phyloP scores from a whole-genome alignment of 1,139 yeast species.

The Lodderomyces orthopsilosis region DNA sequence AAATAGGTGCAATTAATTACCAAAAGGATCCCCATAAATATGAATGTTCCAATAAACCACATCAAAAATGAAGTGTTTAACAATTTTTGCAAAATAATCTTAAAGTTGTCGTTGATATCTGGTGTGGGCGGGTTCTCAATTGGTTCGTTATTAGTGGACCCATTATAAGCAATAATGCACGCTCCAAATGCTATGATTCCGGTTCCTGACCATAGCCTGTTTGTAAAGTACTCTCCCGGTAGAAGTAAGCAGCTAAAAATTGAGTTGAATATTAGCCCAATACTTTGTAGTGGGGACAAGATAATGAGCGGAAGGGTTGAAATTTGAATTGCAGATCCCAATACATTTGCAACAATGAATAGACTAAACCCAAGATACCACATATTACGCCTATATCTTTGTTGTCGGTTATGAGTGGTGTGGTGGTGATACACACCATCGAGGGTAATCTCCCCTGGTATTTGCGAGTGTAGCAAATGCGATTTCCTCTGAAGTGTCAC shows the following conservation, averaged over 20 bases:
- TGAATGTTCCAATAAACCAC: slow-evolving; percentile 41
- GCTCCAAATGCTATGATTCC: slow-evolving; percentile 72
- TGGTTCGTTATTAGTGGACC: slow-evolving; percentile 24
- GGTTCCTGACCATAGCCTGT: slow-evolving; percentile 61
- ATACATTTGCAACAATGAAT: slow-evolving; percentile 69
- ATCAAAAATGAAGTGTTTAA: slow-evolving; percentile 26
- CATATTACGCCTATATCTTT: slow-evolving; percentile 52
- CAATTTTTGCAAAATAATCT: slow-evolving; percentile 25
- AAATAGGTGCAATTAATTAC: slow-evolving; percentile 20
- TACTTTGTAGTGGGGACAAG: slow-evolving; percentile 80
- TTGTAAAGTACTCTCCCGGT: slow-evolving; percentile 66
- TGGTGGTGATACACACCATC: not conserved
- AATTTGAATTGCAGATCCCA: slow-evolving; percentile 82
- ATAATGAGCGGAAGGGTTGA: slow-evolving; percentile 80
- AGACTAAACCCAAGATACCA: slow-evolving; percentile 77
- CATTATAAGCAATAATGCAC: slow-evolving; percentile 73
- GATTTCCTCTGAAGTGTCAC: slow-evolving; percentile 82
- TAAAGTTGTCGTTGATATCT: slow-evolving; percentile 26
- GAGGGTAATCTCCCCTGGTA: slow-evolving; percentile 6
- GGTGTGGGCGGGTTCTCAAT: slow-evolving; percentile 18
- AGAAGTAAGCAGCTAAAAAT: slow-evolving; percentile 63
- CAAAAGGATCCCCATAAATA: slow-evolving; percentile 25
- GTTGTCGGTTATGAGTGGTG: not conserved
- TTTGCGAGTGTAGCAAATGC: slow-evolving; percentile 41
- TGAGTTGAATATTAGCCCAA: slow-evolving; percentile 83